Conservation (phyloP, 129 eudicot species). For the Arctium lappa region DNA sequence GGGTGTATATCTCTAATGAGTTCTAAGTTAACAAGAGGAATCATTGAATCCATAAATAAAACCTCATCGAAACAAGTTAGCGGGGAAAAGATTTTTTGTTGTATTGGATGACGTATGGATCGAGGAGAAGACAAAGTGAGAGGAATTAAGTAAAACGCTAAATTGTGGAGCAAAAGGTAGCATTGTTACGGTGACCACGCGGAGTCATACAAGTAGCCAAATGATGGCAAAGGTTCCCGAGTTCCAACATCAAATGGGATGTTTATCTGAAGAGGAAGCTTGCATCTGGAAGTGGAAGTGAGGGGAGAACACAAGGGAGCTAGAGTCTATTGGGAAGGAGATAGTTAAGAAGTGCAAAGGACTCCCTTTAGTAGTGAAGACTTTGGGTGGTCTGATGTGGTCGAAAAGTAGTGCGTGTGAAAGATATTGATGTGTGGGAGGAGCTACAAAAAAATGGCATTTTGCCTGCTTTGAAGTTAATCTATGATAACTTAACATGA, state of each 20-base stretch:
- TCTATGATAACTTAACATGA: conserved; percentile 34
- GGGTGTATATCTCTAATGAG: not conserved
- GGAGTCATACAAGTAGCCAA: not conserved
- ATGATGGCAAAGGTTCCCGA: not conserved
- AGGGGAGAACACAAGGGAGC: not conserved
- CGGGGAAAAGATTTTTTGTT: conserved; percentile 9
- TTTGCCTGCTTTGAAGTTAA: conserved; percentile 35
- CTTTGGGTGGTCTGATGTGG: conserved; percentile 35
- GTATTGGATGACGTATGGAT: conserved; percentile 36
- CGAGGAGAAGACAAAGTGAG: conserved; percentile 23
- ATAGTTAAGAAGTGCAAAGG: conserved; percentile 35
- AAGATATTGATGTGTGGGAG: conserved; percentile 21
- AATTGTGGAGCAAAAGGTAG: conserved; percentile 15
- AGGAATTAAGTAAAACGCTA: conserved; percentile 11
- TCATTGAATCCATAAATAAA: too few relatives aligned
- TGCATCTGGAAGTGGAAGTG: not conserved
- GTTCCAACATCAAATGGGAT: not conserved
- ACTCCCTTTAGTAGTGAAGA: conserved; percentile 35
- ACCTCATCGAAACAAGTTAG: not conserved
- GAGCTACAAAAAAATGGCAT: conserved; percentile 27
- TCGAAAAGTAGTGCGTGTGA: not conserved
- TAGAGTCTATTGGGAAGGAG: conserved; percentile 26
- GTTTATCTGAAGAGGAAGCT: conserved; percentile 17
- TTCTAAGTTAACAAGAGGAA: not conserved
- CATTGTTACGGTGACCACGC: conserved; percentile 17